A percentile compares a stretch with the other conserved stretches of the same genome.
These are phyloP conservation scores for Casaregolazyma lundiana DNA, from an alignment of 1,139 yeast genomes.

Conservation along the genomic window DNA sequence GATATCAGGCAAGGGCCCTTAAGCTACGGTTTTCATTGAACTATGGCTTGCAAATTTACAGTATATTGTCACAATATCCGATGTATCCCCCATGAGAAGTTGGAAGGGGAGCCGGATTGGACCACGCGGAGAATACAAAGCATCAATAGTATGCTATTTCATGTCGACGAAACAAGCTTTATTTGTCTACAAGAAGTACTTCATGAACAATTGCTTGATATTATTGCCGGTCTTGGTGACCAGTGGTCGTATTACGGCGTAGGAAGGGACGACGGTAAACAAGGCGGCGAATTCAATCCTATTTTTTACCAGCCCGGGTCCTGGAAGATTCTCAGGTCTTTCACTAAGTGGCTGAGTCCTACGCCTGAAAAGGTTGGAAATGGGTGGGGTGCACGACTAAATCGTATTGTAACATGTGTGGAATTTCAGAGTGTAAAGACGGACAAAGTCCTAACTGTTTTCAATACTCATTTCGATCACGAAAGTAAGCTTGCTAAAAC, in stretches of 20 bases:
- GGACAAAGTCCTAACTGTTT: conserved; percentile 35
- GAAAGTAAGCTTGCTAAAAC: conserved; percentile 45
- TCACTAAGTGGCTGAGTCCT: conserved; percentile 20
- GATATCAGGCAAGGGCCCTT: background rate
- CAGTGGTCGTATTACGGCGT: conserved; percentile 45
- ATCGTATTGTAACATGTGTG: conserved; percentile 43
- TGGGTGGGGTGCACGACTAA: conserved; percentile 56
- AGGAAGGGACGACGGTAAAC: conserved; percentile 44
- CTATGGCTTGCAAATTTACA: too few species aligned
- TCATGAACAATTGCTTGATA: conserved; percentile 47
- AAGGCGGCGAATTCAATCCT: conserved; percentile 44
- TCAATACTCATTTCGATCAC: conserved; percentile 59
- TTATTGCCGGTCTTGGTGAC: conserved; percentile 31
- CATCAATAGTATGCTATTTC: background rate
- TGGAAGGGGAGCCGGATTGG: background rate
- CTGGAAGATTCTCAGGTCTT: conserved; percentile 38
- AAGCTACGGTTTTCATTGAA: too few species aligned
- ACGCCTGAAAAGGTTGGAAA: conserved; percentile 46
- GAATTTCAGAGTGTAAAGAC: background rate
- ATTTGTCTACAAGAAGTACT: conserved; percentile 56
- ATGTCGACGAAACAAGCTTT: conserved; percentile 22
- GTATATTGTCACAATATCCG: background rate
- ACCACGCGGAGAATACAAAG: background rate
- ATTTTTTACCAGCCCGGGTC: conserved; percentile 37
- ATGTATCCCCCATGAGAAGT: background rate